These are phyloP conservation scores for Cucurbita pepo DNA, from an alignment of 306 rosid species.

Conservation along the genomic window DNA sequence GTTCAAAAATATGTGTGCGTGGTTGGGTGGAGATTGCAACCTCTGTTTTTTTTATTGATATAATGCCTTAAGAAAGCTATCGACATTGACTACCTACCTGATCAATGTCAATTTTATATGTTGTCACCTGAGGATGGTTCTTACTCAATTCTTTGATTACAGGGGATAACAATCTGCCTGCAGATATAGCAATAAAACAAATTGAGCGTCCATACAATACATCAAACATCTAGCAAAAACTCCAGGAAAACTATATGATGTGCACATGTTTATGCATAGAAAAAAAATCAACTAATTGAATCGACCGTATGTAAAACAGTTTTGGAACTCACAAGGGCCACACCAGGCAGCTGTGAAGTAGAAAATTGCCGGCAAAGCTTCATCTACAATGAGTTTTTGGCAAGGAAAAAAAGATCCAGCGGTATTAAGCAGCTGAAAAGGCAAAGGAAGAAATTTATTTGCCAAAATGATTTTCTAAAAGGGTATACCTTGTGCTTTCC, in stretches of 20 bases:
- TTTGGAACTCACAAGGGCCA: constrained; percentile 68
- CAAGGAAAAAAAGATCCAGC: constrained; percentile 4
- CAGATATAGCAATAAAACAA: background rate
- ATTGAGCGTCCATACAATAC: background rate
- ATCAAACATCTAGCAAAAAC: background rate
- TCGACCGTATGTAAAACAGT: background rate
- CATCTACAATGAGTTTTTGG: constrained; percentile 21
- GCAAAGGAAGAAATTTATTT: background rate
- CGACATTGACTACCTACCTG: constrained; percentile 29
- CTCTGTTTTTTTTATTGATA: background rate
- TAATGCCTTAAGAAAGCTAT: background rate
- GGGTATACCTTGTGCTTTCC: constrained; percentile 30
- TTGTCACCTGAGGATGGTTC: constrained; percentile 56
- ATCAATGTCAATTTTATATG: constrained; percentile 73
- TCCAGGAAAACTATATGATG: background rate
- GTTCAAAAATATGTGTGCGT: background rate
- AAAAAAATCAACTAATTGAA: background rate
- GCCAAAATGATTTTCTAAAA: background rate
- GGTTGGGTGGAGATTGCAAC: background rate
- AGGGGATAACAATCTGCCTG: constrained; percentile 69
- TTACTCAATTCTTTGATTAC: constrained; percentile 41
- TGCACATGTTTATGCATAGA: background rate
- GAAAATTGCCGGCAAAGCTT: constrained; percentile 53
- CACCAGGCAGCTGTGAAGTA: constrained; percentile 90
- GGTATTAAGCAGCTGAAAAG: background rate